Evolutionary conservation across 2,329 filamentous ascomycete species (phyloP).

Genomic region (Elsinoe batatas): DNA sequence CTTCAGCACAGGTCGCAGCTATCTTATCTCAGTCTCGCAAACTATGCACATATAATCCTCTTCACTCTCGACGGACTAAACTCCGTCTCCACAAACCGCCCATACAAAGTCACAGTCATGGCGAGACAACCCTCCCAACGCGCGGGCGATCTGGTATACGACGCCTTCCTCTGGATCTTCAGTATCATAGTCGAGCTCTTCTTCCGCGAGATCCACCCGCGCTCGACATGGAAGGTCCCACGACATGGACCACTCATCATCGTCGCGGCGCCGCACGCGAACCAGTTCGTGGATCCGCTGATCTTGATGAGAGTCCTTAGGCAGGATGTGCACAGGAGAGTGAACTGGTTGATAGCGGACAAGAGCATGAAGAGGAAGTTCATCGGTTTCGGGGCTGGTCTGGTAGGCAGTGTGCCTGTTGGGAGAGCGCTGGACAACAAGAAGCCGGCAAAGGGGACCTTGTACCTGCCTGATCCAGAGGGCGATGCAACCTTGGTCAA

Average conservation of each 20-base stretch:
- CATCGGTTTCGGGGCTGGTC: constrained; percentile 75
- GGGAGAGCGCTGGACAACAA: constrained; percentile 83
- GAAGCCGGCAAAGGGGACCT: constrained; percentile 64
- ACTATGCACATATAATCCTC: neutral
- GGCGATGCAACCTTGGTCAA: constrained; percentile 73
- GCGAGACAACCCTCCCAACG: neutral
- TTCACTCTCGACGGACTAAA: neutral
- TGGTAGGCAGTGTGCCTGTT: constrained; percentile 86
- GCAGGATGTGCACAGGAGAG: constrained; percentile 75
- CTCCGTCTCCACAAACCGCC: neutral
- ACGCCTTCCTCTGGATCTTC: constrained; percentile 66
- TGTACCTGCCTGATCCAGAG: constrained; percentile 83
- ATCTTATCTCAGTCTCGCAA: neutral
- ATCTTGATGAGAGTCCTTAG: constrained; percentile 86
- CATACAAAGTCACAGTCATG: neutral
- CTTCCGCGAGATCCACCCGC: constrained; percentile 93
- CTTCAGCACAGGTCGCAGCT: neutral
- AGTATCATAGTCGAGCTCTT: constrained; percentile 87
- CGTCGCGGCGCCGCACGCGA: constrained; percentile 92
- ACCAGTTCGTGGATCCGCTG: constrained; percentile 94
- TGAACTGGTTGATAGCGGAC: constrained; percentile 86
- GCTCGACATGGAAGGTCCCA: constrained; percentile 91
- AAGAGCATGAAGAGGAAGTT: constrained; percentile 88
- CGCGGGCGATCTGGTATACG: constrained; percentile 41
- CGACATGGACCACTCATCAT: constrained; percentile 82